These are phyloP conservation scores for Arbutus unedo DNA, from an alignment of 148 eudicot genomes.

Conservation along the genomic window DNA sequence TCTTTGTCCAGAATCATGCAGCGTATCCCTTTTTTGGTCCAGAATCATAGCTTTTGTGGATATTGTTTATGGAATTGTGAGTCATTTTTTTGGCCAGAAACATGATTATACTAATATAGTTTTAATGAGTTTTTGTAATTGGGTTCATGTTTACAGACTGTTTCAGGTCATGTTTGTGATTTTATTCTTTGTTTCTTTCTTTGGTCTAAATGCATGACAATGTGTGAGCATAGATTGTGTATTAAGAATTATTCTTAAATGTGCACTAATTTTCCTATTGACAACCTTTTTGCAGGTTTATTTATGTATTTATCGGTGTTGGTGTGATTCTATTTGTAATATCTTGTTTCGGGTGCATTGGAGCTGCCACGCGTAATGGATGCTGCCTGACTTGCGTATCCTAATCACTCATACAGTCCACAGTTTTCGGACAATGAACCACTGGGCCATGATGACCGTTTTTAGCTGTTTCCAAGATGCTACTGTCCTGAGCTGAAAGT, in stretches of 20 bases:
- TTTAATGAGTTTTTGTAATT: background rate
- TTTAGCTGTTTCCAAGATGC: background rate
- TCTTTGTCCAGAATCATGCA: too few relatives aligned
- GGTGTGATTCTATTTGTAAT: constrained; percentile 63
- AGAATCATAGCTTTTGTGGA: background rate
- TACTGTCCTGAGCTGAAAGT: background rate
- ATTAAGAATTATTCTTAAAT: background rate
- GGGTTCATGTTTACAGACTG: background rate
- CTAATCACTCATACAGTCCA: constrained; percentile 28
- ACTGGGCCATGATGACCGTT: background rate
- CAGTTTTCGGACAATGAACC: background rate
- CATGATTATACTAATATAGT: background rate
- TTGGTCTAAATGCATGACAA: constrained; percentile 55
- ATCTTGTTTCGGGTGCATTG: constrained; percentile 91
- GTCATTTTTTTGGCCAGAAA: background rate
- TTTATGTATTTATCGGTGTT: constrained; percentile 63
- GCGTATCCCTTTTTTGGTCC: too few relatives aligned
- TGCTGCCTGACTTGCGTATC: constrained; percentile 95
- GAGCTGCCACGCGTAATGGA: constrained; percentile 69
- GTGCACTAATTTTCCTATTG: background rate
- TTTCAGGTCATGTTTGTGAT: background rate
- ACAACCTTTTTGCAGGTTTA: constrained; percentile 58
- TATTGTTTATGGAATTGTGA: background rate
- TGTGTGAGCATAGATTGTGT: background rate
- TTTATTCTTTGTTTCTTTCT: constrained; percentile 39